phyloP scores from a whole-genome alignment of 371 early-diverging fungal genomes.

The Mucor irregularis region DNA sequence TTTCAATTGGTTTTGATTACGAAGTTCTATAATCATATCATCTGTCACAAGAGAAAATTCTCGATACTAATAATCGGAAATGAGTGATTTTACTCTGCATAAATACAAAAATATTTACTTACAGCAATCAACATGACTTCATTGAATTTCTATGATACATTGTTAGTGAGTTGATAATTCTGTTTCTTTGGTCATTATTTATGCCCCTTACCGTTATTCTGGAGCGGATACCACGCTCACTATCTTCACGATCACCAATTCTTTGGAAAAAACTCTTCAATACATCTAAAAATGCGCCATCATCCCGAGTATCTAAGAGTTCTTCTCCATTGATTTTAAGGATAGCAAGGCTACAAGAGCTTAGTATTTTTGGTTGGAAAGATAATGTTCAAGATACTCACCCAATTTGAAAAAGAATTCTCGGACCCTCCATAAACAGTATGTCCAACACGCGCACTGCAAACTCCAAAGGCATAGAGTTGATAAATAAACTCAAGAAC shows the following conservation, averaged over 20 bases:
- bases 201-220: slow-evolving; percentile 50
- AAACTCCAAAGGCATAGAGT: slow-evolving; percentile 87
- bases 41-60: slow-evolving; percentile 87
- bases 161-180: neutral
- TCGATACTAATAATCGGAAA: slow-evolving; percentile 48
- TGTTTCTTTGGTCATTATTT: neutral
- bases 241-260: slow-evolving; percentile 67
- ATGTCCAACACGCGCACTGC: slow-evolving; percentile 92
- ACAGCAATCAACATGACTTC: slow-evolving; percentile 85
- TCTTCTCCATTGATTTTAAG: slow-evolving; percentile 92
- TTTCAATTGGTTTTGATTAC: slow-evolving; percentile 86
- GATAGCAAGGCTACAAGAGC: slow-evolving; percentile 61
- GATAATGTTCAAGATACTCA: slow-evolving; percentile 21
- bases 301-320: slow-evolving; percentile 83
- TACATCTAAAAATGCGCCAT: slow-evolving; percentile 87
- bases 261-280: slow-evolving; percentile 75
- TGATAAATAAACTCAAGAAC: slow-evolving; percentile 95
- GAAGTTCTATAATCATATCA: slow-evolving; percentile 76
- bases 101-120: too few species aligned
- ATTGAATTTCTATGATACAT: slow-evolving; percentile 69
- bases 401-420: slow-evolving; percentile 91
- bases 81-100: too few species aligned
- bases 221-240: slow-evolving; percentile 48
- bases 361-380: neutral
- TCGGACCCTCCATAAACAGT: slow-evolving; percentile 92